Conservation (phyloP, 1,139 yeast species). For the Hyphopichia burtonii region DNA sequence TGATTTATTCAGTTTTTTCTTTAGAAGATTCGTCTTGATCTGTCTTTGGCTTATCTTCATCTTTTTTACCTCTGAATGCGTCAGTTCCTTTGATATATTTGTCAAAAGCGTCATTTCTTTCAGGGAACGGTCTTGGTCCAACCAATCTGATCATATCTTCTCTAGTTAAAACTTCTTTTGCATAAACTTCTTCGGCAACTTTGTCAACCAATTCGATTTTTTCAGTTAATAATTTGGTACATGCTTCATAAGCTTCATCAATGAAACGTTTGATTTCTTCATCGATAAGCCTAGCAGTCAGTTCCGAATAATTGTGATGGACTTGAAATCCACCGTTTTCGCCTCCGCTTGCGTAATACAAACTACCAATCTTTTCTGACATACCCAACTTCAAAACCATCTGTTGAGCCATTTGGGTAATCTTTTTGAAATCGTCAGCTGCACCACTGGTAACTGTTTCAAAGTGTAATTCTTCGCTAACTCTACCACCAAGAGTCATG, state of each 20-base stretch:
- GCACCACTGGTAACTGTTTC: slow-evolving; percentile 93
- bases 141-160: slow-evolving; percentile 86
- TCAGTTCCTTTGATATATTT: slow-evolving; percentile 60
- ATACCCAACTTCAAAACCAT: slow-evolving; percentile 94
- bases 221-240: slow-evolving; percentile 66
- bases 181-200: slow-evolving; percentile 82
- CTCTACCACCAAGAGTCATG: slow-evolving; percentile 97
- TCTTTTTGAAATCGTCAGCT: slow-evolving; percentile 92
- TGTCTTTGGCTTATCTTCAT: neutral
- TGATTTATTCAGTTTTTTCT: neutral
- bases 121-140: slow-evolving; percentile 90
- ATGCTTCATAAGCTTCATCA: slow-evolving; percentile 69
- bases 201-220: slow-evolving; percentile 71
- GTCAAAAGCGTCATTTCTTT: slow-evolving; percentile 89
- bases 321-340: slow-evolving; percentile 49
- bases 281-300: slow-evolving; percentile 70
- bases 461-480: slow-evolving; percentile 90
- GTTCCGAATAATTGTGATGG: slow-evolving; percentile 69
- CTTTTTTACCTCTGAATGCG: slow-evolving; percentile 31
- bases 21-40: neutral
- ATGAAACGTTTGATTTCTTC: slow-evolving; percentile 81
- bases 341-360: slow-evolving; percentile 62
- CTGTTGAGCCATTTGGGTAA: slow-evolving; percentile 89
- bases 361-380: slow-evolving; percentile 82
- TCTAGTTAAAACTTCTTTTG: slow-evolving; percentile 83